Base-by-base conservation (phyloP, 1,284 basidiomycete species). In the Irpex sp. region DNA sequence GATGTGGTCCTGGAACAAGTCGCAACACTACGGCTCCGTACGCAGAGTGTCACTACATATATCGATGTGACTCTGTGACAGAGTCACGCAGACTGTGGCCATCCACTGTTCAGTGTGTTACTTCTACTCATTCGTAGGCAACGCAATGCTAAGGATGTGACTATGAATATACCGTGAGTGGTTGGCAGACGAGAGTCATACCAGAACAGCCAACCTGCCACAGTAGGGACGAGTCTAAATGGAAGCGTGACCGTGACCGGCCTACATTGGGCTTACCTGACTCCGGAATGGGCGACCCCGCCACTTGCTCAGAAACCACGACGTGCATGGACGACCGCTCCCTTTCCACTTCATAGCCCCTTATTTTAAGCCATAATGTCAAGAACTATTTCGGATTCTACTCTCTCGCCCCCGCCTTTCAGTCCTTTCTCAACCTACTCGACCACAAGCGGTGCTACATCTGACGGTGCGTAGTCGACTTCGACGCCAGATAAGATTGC, bases 391-490 rank as follows among this genome's bases (percentile, higher is more conserved):
- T 78, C 78, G 59, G 77, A 79, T 60, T 77, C 77, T 21, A 77
- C 79, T 31, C 72, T 77, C 51, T 80, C 80, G 56, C 78, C 79
- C 57, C 73, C 77, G 47, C 77, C 81, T 21, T 79, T 82, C 76
- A 82, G 81, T 75, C 82, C 82, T 68, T 84, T 84, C 76, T 82
- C 81, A 40, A 75, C 78, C 52, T 76, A 76, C 70, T 81, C 80
- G 60, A 76, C 78, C 61, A 88, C 60, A 17, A 65, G 86, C 66
- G 87, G 87, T 63, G 81, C 82, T 37, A 91, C 89, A 51, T 89
- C 89, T 47, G 89, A 91, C 72, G 84, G 85, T 84, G 60, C 65
- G 63, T 65, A 21, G n/a, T 31, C 40, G n/a, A 57, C 47, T 55
- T 51, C 15, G 51, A 52, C 49, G 63, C 64, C 61, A 60, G 17